These are phyloP conservation scores for Diacronema lutheri DNA, from an alignment of 78 protist genomes.

Conservation along the genomic window DNA sequence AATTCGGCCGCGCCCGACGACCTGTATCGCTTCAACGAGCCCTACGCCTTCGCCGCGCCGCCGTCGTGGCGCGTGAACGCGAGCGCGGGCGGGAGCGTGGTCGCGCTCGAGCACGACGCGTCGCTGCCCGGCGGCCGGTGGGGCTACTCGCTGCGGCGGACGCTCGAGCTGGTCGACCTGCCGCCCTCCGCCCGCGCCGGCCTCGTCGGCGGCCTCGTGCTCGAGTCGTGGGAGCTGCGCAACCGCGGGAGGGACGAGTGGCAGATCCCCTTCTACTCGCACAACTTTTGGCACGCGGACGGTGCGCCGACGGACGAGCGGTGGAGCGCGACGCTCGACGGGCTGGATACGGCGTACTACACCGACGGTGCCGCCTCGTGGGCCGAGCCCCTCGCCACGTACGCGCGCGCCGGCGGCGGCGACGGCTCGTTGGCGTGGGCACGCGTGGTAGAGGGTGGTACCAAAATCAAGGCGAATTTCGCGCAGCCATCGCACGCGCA, in stretches of 20 bases:
- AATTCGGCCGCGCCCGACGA: background rate
- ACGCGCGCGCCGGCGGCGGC: too few species aligned
- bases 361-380: background rate
- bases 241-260: background rate
- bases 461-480: too few species aligned
- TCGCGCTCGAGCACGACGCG: too few species aligned
- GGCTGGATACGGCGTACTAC: background rate
- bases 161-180: too few species aligned
- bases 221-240: background rate
- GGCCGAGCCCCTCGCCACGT: background rate
- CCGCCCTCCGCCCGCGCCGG: background rate
- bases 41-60: too few species aligned
- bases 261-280: background rate
- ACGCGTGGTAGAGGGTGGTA: too few species aligned
- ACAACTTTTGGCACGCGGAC: background rate
- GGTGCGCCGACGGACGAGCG: background rate
- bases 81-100: too few species aligned
- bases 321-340: background rate
- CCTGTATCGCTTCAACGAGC: background rate
- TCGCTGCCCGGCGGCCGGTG: too few species aligned
- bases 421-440: too few species aligned
- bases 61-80: too few species aligned
- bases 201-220: background rate
- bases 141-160: too few species aligned
- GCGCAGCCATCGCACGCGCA: too few species aligned